phyloP scores from a whole-genome alignment of 768 basidiomycete species.

The Amanita thiersii region DNA sequence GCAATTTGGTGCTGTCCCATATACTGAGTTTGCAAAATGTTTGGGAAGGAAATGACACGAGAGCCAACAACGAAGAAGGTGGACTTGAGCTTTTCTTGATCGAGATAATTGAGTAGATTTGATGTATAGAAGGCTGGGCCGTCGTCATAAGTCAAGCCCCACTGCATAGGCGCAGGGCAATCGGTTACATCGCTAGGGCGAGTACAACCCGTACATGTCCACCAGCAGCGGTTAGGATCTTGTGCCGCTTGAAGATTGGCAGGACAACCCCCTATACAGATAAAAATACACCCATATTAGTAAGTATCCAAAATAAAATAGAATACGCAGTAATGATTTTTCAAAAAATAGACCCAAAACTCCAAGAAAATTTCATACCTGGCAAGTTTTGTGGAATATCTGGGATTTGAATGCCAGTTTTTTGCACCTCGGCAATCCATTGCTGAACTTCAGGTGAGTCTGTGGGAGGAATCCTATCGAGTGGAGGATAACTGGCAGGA shows the following conservation, averaged over 20 bases:
- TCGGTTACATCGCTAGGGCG: slow-evolving; percentile 57
- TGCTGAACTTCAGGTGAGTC: slow-evolving; percentile 57
- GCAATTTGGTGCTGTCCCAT: slow-evolving; percentile 75
- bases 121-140: slow-evolving; percentile 77
- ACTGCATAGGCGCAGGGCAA: slow-evolving; percentile 61
- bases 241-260: slow-evolving; percentile 48
- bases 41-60: slow-evolving; percentile 63
- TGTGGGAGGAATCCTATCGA: slow-evolving; percentile 54
- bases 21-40: slow-evolving; percentile 66
- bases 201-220: slow-evolving; percentile 72
- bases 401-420: slow-evolving; percentile 54
- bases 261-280: slow-evolving; percentile 42
- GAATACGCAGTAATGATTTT: slow-evolving; percentile 5
- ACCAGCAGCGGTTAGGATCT: slow-evolving; percentile 62
- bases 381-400: slow-evolving; percentile 32
- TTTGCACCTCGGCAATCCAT: slow-evolving; percentile 60
- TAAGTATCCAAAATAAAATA: neutral
- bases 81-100: slow-evolving; percentile 53
- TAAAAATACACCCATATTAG: neutral
- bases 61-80: slow-evolving; percentile 91
- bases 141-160: slow-evolving; percentile 63
- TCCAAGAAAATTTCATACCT: slow-evolving; percentile 20
- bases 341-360: slow-evolving; percentile 7
- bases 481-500: slow-evolving; percentile 53
- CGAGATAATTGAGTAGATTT: slow-evolving; percentile 63